Evolutionary conservation across 106 monocot species (phyloP).

Genomic region (Acanthochlamys bracteata): DNA sequence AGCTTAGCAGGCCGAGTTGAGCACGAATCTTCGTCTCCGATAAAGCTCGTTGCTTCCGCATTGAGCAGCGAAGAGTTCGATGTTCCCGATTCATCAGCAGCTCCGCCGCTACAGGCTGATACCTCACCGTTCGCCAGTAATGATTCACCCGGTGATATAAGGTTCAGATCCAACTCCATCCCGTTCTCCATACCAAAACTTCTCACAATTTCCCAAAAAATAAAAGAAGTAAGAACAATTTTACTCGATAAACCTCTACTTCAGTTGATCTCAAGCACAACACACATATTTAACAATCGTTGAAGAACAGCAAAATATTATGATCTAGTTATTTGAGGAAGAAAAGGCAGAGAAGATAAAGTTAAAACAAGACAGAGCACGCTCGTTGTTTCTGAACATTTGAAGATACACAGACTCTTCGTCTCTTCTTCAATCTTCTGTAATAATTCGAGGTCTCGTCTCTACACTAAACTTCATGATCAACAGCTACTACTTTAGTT

Average conservation of each 20-base stretch:
- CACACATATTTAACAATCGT: not conserved
- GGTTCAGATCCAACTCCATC: slow-evolving; percentile 56
- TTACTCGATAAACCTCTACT: too few relatives aligned
- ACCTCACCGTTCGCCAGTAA: not conserved
- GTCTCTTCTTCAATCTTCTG: too few relatives aligned
- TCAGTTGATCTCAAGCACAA: not conserved
- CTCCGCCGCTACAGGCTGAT: not conserved
- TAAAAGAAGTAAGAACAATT: too few relatives aligned
- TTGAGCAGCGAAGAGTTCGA: slow-evolving; percentile 76
- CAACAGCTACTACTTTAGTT: too few relatives aligned
- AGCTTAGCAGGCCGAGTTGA: slow-evolving; percentile 27
- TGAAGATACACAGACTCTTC: not conserved
- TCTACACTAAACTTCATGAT: too few relatives aligned
- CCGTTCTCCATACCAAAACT: not conserved
- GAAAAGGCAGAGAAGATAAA: slow-evolving; percentile 30
- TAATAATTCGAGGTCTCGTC: too few relatives aligned
- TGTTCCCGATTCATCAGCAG: slow-evolving; percentile 42
- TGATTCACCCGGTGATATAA: slow-evolving; percentile 14
- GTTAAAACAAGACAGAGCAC: slow-evolving; percentile 22
- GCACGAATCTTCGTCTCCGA: slow-evolving; percentile 44
- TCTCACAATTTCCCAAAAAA: too few relatives aligned
- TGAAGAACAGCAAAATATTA: not conserved
- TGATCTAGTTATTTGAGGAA: slow-evolving; percentile 12
- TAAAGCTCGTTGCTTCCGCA: slow-evolving; percentile 26
- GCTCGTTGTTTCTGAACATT: slow-evolving; percentile 5